Evolutionary conservation across 2,329 filamentous ascomycete genomes (phyloP), one percentile per base, ranked within the genome.

Genomic region (Sclerotinia glacialis): DNA sequence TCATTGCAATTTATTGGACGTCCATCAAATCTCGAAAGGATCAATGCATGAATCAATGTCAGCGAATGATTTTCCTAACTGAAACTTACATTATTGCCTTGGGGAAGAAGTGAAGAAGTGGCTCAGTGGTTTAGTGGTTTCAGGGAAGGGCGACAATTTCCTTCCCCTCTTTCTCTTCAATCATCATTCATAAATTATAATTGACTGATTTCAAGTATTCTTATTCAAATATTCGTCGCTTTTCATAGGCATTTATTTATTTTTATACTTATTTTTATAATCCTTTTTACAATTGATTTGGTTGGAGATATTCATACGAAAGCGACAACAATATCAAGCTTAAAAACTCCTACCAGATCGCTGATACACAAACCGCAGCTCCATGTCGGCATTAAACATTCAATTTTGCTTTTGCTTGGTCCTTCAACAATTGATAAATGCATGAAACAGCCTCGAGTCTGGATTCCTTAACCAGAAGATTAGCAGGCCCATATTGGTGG

Each of bases 41-140:
- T 47, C 21, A 37, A 60, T 28, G 42, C 28, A 34, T 54, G 52
- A 54, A 54, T 54, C 42, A 23, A 34, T 46, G 21, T 26, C 46
- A 47, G 42, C 56, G 56, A 60, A 60, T 60, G 56, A 60, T 47
- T 59, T 40, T 47, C 42, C 28, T 60, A 47, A 34, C 28, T 60
- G 56, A 47, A 60, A 59, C 56, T 59, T 42, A 56, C 34, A 56
- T 26, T 44, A 58, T 34, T 47, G 42, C 26, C 6, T 40, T 6
- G 56, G 14, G 31, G 21, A 46, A 46, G 55, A 26, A 42, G 55
- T 46, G 21, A 46, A 46, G 55, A 26, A 42, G 55, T 46, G 55
- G 55, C 55, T 59, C 18, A 31, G n/a, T 59, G 40, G 55, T 59
- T 46, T 59, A 31, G n/a, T 59, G 40, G 55, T 59, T 46, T 59